phyloP scores from a whole-genome alignment of 805 yeast genomes.

The Sugiyamaella qingdaonensis region DNA sequence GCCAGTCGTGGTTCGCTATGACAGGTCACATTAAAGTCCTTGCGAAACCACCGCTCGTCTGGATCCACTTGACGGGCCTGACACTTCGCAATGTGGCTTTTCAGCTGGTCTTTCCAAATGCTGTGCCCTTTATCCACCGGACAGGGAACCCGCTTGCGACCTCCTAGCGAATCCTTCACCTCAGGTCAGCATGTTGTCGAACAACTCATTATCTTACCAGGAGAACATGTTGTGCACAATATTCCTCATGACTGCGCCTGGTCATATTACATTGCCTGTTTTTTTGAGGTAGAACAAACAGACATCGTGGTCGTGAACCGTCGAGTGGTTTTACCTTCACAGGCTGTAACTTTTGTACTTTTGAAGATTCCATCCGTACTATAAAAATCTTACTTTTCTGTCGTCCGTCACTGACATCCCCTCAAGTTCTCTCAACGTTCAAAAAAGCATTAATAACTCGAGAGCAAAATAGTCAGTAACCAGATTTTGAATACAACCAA shows the following conservation, averaged over 20 bases:
- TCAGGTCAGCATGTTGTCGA: not conserved
- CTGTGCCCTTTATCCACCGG: constrained; percentile 74
- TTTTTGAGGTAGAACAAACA: constrained; percentile 32
- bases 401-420: not conserved
- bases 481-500: no score
- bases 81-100: constrained; percentile 59
- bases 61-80: constrained; percentile 27
- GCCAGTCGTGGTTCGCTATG: constrained; percentile 1
- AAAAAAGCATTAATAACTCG: not conserved
- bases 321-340: not conserved
- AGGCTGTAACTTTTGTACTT: not conserved
- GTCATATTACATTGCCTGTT: constrained; percentile 60
- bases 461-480: no score
- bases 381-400: not conserved
- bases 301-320: constrained; percentile 20
- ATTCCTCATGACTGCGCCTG: constrained; percentile 44
- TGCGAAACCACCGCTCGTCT: constrained; percentile 5
- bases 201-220: constrained; percentile 19
- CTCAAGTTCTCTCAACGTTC: constrained; percentile 1
- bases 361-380: not conserved
- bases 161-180: constrained; percentile 7
- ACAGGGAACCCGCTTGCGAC: constrained; percentile 56
- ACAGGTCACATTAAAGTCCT: constrained; percentile 42
- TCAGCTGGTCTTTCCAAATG: constrained; percentile 57
- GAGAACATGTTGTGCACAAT: constrained; percentile 60